phyloP scores from a whole-genome alignment of 257 asterid species.

The Buddleja alternifolia region DNA sequence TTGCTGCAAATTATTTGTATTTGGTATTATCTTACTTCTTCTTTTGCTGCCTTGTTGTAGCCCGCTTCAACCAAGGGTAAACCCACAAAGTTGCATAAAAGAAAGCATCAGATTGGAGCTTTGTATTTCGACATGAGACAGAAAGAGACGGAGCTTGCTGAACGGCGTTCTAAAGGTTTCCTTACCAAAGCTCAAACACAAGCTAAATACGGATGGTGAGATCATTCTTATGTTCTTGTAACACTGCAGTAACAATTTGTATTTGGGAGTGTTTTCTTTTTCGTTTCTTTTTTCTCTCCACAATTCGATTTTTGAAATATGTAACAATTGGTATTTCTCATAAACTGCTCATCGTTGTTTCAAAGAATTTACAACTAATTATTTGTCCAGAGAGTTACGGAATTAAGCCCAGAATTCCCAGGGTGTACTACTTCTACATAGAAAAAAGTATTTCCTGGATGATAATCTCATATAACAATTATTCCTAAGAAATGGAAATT shows the following conservation, averaged over 20 bases:
- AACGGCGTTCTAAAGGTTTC: conserved; percentile 80
- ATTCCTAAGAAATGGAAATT: no score
- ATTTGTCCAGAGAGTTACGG: no score
- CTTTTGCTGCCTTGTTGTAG: conserved; percentile 43
- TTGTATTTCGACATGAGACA: conserved; percentile 81
- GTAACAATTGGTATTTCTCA: neutral
- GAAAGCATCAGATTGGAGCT: conserved; percentile 92
- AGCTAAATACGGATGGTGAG: conserved; percentile 93
- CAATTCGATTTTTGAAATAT: neutral
- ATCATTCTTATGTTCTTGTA: conserved; percentile 15
- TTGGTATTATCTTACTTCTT: conserved; percentile 16
- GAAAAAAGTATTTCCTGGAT: no score
- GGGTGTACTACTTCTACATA: no score
- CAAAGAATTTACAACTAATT: no score
- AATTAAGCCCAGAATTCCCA: no score
- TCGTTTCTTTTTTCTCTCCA: neutral
- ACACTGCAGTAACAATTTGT: conserved; percentile 15
- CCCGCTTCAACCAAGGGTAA: conserved; percentile 84
- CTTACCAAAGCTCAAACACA: conserved; percentile 98
- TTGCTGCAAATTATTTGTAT: neutral
- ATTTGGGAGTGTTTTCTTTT: neutral
- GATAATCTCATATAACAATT: no score
- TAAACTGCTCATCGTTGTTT: conserved; percentile 7
- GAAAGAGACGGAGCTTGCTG: conserved; percentile 81
- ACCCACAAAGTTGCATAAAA: conserved; percentile 88